Percentiles rank a stretch among this genome's conserved stretches.
Conservation (phyloP, 495 filamentous ascomycete species). For the Neurospora sp. region DNA sequence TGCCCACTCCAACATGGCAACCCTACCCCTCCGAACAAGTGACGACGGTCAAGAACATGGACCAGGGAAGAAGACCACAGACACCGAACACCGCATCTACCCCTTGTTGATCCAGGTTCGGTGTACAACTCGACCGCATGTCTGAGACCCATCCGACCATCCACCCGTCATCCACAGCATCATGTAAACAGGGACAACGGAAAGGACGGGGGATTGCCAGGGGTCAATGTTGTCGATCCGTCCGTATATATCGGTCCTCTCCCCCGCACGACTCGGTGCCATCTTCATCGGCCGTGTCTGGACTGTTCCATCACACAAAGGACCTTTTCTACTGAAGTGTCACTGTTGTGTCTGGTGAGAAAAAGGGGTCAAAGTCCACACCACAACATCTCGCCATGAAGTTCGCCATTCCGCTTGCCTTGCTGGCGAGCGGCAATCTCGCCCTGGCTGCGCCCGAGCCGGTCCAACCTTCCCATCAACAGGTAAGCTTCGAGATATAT, state of each 20-base stretch:
- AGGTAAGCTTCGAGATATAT: slow-evolving; percentile 4
- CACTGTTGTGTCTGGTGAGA: background rate
- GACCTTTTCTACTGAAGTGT: background rate
- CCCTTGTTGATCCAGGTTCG: background rate
- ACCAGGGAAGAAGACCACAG: background rate
- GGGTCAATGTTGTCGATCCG: background rate
- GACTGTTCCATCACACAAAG: background rate
- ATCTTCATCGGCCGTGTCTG: background rate
- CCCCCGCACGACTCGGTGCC: background rate
- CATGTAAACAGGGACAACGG: background rate
- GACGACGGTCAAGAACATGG: background rate
- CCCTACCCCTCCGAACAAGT: background rate
- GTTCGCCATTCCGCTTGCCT: slow-evolving; percentile 8
- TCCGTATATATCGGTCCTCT: background rate
- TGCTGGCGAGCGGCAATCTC: slow-evolving; percentile 9
- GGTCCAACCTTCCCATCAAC: background rate
- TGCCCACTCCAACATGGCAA: background rate
- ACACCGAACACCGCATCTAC: background rate
- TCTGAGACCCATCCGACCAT: background rate
- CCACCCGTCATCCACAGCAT: background rate
- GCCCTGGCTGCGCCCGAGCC: slow-evolving; percentile 5
- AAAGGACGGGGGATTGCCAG: background rate
- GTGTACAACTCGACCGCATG: background rate
- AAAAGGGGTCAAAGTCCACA: background rate
- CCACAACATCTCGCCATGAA: slow-evolving; percentile 8